These are phyloP conservation scores for Erysimum pusillum DNA, from an alignment of 441 rosid species.

Conservation along the genomic window DNA sequence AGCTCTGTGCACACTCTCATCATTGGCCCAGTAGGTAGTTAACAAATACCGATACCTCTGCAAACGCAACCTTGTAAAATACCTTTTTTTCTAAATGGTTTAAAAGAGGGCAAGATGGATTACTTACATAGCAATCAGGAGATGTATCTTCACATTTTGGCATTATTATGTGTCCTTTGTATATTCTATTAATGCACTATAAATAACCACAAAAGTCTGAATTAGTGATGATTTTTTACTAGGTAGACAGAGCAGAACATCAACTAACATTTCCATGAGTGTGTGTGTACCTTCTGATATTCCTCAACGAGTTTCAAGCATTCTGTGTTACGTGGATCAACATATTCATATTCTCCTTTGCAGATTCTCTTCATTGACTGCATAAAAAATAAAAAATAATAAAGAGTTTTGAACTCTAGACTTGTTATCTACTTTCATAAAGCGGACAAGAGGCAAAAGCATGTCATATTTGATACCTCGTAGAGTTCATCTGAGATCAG, in stretches of 20 bases:
- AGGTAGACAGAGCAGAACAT: slow-evolving; percentile 3
- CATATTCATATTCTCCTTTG: slow-evolving; percentile 46
- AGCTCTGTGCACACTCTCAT: slow-evolving; percentile 60
- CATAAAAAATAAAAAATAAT: not conserved
- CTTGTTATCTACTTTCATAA: slow-evolving; percentile 7
- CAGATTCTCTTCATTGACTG: slow-evolving; percentile 66
- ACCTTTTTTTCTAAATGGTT: not conserved
- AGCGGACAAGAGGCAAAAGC: not conserved
- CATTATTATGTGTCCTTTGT: not conserved
- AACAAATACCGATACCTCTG: slow-evolving; percentile 57
- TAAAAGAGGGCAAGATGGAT: slow-evolving; percentile 16
- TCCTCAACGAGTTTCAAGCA: slow-evolving; percentile 51
- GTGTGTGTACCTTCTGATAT: slow-evolving; percentile 46
- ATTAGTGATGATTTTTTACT: slow-evolving; percentile 5
- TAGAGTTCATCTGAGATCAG: slow-evolving; percentile 47
- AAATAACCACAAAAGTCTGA: slow-evolving; percentile 44
- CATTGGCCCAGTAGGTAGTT: slow-evolving; percentile 59
- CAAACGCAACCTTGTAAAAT: slow-evolving; percentile 10
- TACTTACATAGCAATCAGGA: slow-evolving; percentile 41
- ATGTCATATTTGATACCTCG: slow-evolving; percentile 55
- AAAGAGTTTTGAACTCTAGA: not conserved
- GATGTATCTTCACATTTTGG: slow-evolving; percentile 16
- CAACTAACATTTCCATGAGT: slow-evolving; percentile 6
- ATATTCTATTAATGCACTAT: slow-evolving; percentile 42
- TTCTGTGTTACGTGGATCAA: slow-evolving; percentile 50